Conservation (phyloP, 306 rosid genomes). For the Morella rubra region DNA sequence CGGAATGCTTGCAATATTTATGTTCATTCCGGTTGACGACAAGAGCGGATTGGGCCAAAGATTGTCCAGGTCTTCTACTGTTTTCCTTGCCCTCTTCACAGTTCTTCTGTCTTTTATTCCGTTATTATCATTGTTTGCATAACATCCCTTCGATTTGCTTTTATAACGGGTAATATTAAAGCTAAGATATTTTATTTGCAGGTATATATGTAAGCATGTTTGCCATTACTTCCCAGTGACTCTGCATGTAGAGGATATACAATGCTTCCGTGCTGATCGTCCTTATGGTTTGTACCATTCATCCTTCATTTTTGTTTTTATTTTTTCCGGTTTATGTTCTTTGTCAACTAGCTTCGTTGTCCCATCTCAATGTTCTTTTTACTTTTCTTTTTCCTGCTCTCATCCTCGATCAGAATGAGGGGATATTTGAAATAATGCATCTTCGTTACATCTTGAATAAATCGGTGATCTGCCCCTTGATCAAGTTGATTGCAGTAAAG, state of each 20-base stretch:
- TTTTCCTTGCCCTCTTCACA: neutral
- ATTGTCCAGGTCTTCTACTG: slow-evolving; percentile 46
- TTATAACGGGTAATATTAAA: neutral
- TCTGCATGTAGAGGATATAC: slow-evolving; percentile 72
- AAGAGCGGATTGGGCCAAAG: slow-evolving; percentile 54
- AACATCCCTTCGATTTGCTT: neutral
- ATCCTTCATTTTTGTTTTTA: slow-evolving; percentile 2
- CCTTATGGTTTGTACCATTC: slow-evolving; percentile 58
- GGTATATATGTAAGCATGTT: slow-evolving; percentile 74
- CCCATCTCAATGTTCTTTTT: no score
- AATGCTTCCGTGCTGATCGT: slow-evolving; percentile 70
- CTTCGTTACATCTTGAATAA: no score
- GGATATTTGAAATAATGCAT: neutral
- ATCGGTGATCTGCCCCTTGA: neutral
- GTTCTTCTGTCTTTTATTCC: neutral
- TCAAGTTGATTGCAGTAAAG: neutral
- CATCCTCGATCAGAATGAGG: neutral
- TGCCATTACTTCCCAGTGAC: slow-evolving; percentile 73
- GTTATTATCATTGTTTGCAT: neutral
- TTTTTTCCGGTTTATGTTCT: neutral
- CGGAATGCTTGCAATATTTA: slow-evolving; percentile 49
- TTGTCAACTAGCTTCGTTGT: no score
- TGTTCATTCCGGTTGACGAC: slow-evolving; percentile 60
- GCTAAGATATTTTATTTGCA: slow-evolving; percentile 15
- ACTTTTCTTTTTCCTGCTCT: neutral